A percentile compares a stretch with the other conserved stretches of the same genome.
Conservation (phyloP, 73 alveolate genomes). For the Stentor coeruleus region DNA sequence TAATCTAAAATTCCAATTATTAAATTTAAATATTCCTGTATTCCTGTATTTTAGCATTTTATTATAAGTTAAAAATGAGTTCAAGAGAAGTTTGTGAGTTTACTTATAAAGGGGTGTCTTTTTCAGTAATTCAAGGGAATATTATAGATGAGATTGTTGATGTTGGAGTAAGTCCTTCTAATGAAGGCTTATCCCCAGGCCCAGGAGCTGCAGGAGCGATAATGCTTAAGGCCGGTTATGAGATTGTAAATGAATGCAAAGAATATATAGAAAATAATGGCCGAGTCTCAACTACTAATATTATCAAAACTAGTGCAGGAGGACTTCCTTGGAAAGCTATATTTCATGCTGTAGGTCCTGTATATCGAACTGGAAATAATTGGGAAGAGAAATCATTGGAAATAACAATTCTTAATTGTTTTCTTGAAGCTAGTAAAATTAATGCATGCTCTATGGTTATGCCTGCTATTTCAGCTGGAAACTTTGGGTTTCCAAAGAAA, state of each 20-base stretch:
- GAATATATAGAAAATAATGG: neutral
- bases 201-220: neutral
- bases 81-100: too few relatives aligned
- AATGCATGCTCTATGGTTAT: neutral
- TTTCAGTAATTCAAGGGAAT: neutral
- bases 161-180: neutral
- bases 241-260: neutral
- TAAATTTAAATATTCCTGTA: too few relatives aligned
- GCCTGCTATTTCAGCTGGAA: neutral
- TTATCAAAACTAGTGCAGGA: neutral
- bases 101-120: too few relatives aligned
- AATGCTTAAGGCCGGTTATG: neutral
- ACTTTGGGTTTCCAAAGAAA: neutral
- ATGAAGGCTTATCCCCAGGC: neutral
- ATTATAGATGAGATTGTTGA: neutral
- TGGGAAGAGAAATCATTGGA: neutral
- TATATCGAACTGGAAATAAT: neutral
- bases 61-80: too few relatives aligned
- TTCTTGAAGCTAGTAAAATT: neutral
- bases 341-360: constrained; percentile 16
- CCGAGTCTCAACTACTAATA: neutral
- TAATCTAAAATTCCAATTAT: too few relatives aligned
- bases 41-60: too few relatives aligned
- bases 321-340: neutral
- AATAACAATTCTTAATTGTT: neutral